Percentiles rank a stretch among this genome's conserved stretches.
These are phyloP conservation scores for Fusarium metavorans DNA, from an alignment of 2,329 filamentous ascomycete species.

Conservation along the genomic window DNA sequence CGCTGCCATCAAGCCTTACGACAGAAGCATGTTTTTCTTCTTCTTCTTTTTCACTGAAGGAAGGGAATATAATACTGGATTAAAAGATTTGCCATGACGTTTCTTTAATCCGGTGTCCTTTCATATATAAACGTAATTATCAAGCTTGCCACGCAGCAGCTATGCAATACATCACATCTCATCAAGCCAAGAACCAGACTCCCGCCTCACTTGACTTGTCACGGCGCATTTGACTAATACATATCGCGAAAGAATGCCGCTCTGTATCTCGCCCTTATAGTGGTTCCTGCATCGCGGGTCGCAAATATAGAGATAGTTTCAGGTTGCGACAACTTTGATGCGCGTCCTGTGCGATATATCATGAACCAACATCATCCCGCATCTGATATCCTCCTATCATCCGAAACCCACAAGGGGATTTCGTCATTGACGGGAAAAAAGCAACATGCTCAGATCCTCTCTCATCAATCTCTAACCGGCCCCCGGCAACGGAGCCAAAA, in stretches of 20 bases:
- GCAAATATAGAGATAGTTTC: background rate
- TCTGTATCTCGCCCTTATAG: background rate
- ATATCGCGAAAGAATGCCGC: background rate
- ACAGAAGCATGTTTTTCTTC: too few relatives aligned
- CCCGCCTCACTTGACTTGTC: background rate
- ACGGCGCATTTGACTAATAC: background rate
- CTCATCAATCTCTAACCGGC: constrained; percentile 3
- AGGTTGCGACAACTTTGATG: background rate
- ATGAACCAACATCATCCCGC: background rate
- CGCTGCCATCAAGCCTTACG: too few relatives aligned
- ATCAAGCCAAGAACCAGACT: background rate
- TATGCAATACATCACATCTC: background rate
- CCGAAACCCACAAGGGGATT: background rate
- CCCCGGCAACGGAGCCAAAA: background rate
- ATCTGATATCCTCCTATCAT: background rate
- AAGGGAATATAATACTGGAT: background rate
- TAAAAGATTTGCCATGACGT: background rate
- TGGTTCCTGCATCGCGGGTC: background rate
- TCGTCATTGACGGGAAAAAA: background rate
- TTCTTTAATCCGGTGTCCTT: background rate
- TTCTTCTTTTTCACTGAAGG: too few relatives aligned
- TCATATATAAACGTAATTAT: background rate
- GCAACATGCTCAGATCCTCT: background rate
- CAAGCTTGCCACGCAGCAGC: background rate
- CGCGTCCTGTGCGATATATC: background rate